Base-by-base conservation (phyloP, 2,329 filamentous ascomycete genomes). In the Penicillium frequentans region DNA sequence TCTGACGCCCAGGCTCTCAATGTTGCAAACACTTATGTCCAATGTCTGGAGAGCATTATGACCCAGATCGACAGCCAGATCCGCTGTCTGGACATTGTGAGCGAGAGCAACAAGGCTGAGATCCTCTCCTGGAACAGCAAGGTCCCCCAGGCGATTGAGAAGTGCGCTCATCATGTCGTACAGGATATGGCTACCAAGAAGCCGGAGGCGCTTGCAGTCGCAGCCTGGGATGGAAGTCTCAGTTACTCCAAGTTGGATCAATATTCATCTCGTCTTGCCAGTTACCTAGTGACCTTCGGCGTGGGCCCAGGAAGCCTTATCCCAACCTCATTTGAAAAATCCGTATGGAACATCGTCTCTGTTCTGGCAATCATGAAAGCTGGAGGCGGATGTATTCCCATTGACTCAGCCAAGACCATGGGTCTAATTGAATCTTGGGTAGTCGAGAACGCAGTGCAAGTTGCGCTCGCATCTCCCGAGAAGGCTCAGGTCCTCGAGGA, bases 401-500 rank as follows among this genome's bases (percentile, higher is more conserved):
- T 80, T 19, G 76, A 78, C 54, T 69, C 68, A 2, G 65, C 70
- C 0, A 56, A 68, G 19, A 61, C 57, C 1, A 70, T 73, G 52
- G 59, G 62, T 21, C 66, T 71, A 1, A 66, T 79, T 29, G 71
- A 78, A 37, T 70, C 69, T 2, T 73, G 75, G 57, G 63, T 78
- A 13, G 62, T 72, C n/a, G 73, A 77, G 19, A 72, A 74, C n/a
- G 58, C 62, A 14, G 73, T 75, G 1, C 72, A 75, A 27, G 66
- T 79, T 23, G 76, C 76, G 0, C 61, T 80, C 5, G 76, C 75
- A 1, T 74, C 76, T 1, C 68, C 72, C 0, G 55, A 65, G 16
- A 72, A 72, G 19, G 69, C 73, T 3, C 70, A 75, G 10, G 64
- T 74, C 2, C 75, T 80, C 11, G 75, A 79, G 49, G 73, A 74